Evolutionary conservation across 805 yeast species (phyloP), one percentile per base, ranked within the genome.

Genomic region (Dipodascopsis uninucleata): DNA sequence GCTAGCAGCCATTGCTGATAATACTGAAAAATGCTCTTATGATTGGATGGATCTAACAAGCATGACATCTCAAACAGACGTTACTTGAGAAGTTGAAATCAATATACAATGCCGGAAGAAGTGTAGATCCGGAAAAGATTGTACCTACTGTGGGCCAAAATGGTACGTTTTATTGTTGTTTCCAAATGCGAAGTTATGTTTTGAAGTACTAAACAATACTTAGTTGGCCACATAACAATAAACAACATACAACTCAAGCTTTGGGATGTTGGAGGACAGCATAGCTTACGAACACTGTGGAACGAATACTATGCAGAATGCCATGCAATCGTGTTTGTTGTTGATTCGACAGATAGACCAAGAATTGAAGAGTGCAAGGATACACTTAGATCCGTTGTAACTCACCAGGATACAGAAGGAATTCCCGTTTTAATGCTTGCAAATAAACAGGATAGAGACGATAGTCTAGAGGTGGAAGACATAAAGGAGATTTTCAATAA

Each of bases 241-340:
- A 70, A 72, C 45, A 59, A 59, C 10, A 59, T 60, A 23, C 53
- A 58, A 40, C 69, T 93, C 44, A 89, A 88, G 60, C 78, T 93
- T 58, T 90, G 97, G 97, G 98, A 90, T 63, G 79, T 90, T 31
- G 97, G 97, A 8, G 98, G 98, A 9, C 98, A 90, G 65, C 82
- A 81, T 60, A 71, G 83, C n/a, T 70, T 90, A 36, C 72, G 97
- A 37, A 69, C 78, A 23, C 72, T 93, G 73, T 90, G 98, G 98
- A 74, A 82, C 4, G 79, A 85, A 49, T 93, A 90, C 69, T 93
- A 81, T 66, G 71, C 74, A 16, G 82, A 79, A 47, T 85, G 96
- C 43, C 97, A 90, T 65, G 97, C 93, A 0, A 85, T 90, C 28
- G 81, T 93, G 34, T 90, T 90, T 63, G 82, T 90, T 16, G 90